Evolutionary conservation across 495 filamentous ascomycete species (phyloP), one percentile per base, ranked within the genome.

Genomic region (Daldinia childiae): DNA sequence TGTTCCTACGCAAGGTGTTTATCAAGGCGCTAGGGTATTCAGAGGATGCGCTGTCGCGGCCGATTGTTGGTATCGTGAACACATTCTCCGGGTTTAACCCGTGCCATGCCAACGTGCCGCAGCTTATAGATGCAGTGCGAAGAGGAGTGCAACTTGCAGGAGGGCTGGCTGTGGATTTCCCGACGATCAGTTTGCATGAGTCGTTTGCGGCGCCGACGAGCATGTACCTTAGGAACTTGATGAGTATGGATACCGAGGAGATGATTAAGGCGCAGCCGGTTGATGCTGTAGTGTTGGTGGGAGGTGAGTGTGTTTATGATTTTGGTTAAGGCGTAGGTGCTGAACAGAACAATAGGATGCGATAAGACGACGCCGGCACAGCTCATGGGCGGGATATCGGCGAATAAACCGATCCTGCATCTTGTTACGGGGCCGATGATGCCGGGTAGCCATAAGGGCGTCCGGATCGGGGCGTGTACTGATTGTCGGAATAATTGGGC

Each of bases 191-290:
- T 59, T 66, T 91, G 7, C 86, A 88, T 51, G 89, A 91, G 78
- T 82, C 81, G 0, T 91, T 91, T 73, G 84, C 88, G 0, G 76
- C 84, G 48, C 89, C 89, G 3, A 90, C 89, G 8, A 91, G 89
- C 77, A 91, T 91, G 89, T 90, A 87, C 61, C 66, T 90, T 61
- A 74, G 89, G 48, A 91, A 91, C 73, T 58, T 91, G 48, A 91
- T 91, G 89, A 88, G 87, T 69, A 90, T 91, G 88, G 89, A 91
- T 72, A 91, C 89, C 0, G 89, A 91, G 74, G 89, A 91, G 78
- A 90, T 91, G 89, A 86, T 91, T 21, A 72, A 76, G 27, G 88
- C 89, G 14, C 88, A 91, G 75, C 89, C 89, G 0, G 79, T 90
- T 8, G 89, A 91, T 76, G 87, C 86, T 0, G 87, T 86, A 48